These are phyloP conservation scores for Ganoderma resinaceum DNA, from an alignment of 1,284 basidiomycete genomes.

Conservation along the genomic window DNA sequence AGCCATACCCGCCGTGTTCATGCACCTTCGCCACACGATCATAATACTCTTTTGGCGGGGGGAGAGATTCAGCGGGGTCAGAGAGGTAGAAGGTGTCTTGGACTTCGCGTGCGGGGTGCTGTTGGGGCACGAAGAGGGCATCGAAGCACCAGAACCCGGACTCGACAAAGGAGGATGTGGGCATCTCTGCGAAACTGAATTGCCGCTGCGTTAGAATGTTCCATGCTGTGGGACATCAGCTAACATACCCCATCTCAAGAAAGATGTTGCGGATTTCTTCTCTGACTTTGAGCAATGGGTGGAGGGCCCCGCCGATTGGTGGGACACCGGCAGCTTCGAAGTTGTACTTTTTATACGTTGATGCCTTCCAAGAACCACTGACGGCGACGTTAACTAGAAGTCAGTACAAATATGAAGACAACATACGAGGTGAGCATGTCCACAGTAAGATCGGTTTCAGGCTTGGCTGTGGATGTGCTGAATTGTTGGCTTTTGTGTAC, in stretches of 20 bases:
- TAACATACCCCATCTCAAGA: slow-evolving; percentile 95
- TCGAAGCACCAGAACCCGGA: slow-evolving; percentile 99
- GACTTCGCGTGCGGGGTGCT: slow-evolving; percentile 97
- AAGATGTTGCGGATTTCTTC: slow-evolving; percentile 99
- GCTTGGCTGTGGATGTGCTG: slow-evolving; percentile 92
- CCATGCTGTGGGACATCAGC: not conserved
- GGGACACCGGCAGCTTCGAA: slow-evolving; percentile 96
- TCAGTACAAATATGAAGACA: not conserved
- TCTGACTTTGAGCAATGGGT: slow-evolving; percentile 96
- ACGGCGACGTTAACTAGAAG: not conserved
- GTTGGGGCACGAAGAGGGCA: slow-evolving; percentile 97
- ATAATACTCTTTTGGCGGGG: slow-evolving; percentile 89
- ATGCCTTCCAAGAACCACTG: slow-evolving; percentile 91
- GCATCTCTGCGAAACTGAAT: slow-evolving; percentile 97
- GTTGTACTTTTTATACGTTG: slow-evolving; percentile 98
- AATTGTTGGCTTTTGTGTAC: slow-evolving; percentile 89
- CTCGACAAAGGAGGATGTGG: slow-evolving; percentile 97
- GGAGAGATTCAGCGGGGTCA: slow-evolving; percentile 82
- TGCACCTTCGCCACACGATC: slow-evolving; percentile 89
- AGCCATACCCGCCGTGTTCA: slow-evolving; percentile 92
- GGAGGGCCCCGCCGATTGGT: slow-evolving; percentile 90
- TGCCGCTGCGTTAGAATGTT: slow-evolving; percentile 1
- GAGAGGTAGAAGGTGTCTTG: slow-evolving; percentile 99
- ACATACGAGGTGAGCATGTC: slow-evolving; percentile 92
- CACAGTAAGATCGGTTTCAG: slow-evolving; percentile 96